Evolutionary conservation across 129 eudicot species (phyloP).

Genomic region (Escallonia herrerae): DNA sequence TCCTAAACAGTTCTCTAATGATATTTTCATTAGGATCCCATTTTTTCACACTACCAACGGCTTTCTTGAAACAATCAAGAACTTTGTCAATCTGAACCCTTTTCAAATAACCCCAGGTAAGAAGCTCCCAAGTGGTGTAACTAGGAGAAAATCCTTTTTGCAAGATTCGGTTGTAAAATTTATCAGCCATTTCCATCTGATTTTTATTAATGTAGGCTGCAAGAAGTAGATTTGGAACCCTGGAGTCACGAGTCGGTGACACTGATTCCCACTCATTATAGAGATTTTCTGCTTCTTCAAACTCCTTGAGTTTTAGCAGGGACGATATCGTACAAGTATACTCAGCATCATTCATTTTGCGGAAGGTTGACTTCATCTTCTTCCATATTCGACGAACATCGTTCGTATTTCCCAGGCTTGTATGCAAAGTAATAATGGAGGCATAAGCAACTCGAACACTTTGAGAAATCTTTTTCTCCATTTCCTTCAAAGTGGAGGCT

Average conservation of each 20-base stretch:
- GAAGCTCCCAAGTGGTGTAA: conserved; percentile 88
- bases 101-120: conserved; percentile 68
- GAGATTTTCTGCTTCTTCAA: conserved; percentile 57
- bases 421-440: conserved; percentile 65
- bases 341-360: conserved; percentile 69
- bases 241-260: conserved; percentile 59
- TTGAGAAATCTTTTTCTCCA: conserved; percentile 57
- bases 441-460: conserved; percentile 60
- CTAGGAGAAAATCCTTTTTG: conserved; percentile 51
- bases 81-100: conserved; percentile 36
- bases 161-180: conserved; percentile 44
- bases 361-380: conserved; percentile 60
- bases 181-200: conserved; percentile 47
- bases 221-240: conserved; percentile 74
- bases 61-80: conserved; percentile 61
- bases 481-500: conserved; percentile 49
- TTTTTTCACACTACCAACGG: conserved; percentile 57
- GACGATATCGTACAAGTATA: conserved; percentile 76
- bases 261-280: conserved; percentile 82
- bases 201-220: conserved; percentile 55
- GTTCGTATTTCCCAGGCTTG: conserved; percentile 41
- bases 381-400: conserved; percentile 66
- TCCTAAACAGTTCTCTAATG: conserved; percentile 34
- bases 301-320: conserved; percentile 51
- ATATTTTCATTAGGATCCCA: conserved; percentile 72